Base-by-base conservation (phyloP, 176 grass and related monocot species). In the Carex parvula region DNA sequence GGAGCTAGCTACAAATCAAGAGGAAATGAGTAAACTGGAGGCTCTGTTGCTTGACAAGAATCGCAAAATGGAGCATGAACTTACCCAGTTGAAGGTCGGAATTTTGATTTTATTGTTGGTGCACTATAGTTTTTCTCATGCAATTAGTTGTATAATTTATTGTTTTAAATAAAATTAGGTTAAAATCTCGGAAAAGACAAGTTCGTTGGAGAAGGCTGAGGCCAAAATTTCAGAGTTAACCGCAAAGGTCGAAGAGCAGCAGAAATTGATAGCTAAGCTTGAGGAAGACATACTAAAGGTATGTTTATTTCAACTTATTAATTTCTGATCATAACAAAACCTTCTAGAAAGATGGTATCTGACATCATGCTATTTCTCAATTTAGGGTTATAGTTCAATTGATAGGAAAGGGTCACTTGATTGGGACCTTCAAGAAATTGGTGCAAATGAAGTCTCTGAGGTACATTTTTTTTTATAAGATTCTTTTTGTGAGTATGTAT, bases 21-120 rank as follows among this genome's bases (percentile, higher is more conserved):
- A 99, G 86, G 97, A 99, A 89, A 95, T 99, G 97, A 99, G 97
- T 88, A 99, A 99, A 84, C 50, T 99, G 75, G 96, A 99, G 89
- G 92, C 91, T 84, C 88, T 99, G 60, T 92, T 99, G 87, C 96
- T 99, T 62, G 93, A 99, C 71, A 99, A 99, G 88, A 99, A 99
- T 77, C 88, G 92, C 81, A 99, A 99, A 91, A 99, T 95, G 97
- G 97, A 99, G 91, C 97, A 99, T 95, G 97, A 99, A 80, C 84
- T 99, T 77, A 99, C 97, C 62, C 93, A 95, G 79, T 84, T 99
- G 84, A 99, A 99, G 97, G 96, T 99, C 82, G 63, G 46, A 20
- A 52, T 52, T 35, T 66, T 68, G 64, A 68, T 83, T 69, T 54
- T 29, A 62, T 66, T 83, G 53, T 64, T 48, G 8, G 35, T 81